phyloP scores from a whole-genome alignment of 805 yeast species.

The Jamesozyma hellenica region DNA sequence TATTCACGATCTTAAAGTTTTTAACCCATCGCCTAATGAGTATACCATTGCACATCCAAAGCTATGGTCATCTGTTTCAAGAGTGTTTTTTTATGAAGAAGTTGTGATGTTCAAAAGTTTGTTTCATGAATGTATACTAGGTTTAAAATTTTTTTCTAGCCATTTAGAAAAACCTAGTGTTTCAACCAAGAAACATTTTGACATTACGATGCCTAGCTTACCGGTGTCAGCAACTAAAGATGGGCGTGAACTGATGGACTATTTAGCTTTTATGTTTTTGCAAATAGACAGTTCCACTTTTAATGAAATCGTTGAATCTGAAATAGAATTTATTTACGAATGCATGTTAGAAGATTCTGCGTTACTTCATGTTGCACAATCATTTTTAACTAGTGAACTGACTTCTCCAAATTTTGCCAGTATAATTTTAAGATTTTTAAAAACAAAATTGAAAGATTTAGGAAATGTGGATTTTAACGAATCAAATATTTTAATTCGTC shows the following conservation, averaged over 20 bases:
- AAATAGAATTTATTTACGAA: slow-evolving; percentile 66
- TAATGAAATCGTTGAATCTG: slow-evolving; percentile 79
- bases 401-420: slow-evolving; percentile 90
- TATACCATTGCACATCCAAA: slow-evolving; percentile 42
- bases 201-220: slow-evolving; percentile 67
- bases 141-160: slow-evolving; percentile 64
- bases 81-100: slow-evolving; percentile 77
- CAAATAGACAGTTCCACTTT: slow-evolving; percentile 93
- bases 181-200: slow-evolving; percentile 34
- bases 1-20: slow-evolving; percentile 76
- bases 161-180: slow-evolving; percentile 20
- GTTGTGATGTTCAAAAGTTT: slow-evolving; percentile 63
- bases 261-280: slow-evolving; percentile 84
- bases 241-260: slow-evolving; percentile 92
- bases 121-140: slow-evolving; percentile 75
- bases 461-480: slow-evolving; percentile 73
- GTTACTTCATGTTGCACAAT: slow-evolving; percentile 82
- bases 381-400: slow-evolving; percentile 86
- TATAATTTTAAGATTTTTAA: slow-evolving; percentile 64
- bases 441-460: slow-evolving; percentile 59
- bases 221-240: slow-evolving; percentile 86
- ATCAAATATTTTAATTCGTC: slow-evolving; percentile 70
- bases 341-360: slow-evolving; percentile 78
- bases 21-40: slow-evolving; percentile 71
- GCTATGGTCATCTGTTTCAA: slow-evolving; percentile 77